Percentiles rank a stretch among this genome's conserved stretches.
These are phyloP conservation scores for Solanum commersonii DNA, from an alignment of 257 asterid species.

Conservation along the genomic window DNA sequence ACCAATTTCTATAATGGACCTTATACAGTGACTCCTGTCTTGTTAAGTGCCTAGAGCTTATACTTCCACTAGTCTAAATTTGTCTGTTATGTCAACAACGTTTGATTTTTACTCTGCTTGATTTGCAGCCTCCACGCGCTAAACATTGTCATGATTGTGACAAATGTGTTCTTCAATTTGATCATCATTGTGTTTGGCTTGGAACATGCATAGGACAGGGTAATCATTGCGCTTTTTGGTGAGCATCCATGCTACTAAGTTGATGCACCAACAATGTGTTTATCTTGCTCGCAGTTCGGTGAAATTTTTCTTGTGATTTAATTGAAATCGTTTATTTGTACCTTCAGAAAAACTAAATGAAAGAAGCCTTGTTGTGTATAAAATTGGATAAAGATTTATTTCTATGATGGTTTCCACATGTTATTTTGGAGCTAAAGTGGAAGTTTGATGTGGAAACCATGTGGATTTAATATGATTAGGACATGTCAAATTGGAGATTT, in stretches of 20 bases:
- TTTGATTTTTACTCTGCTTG: not conserved
- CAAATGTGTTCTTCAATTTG: constrained; percentile 96
- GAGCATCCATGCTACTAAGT: constrained; percentile 14
- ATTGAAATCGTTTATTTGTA: not conserved
- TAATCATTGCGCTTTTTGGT: constrained; percentile 93
- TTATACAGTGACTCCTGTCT: not conserved
- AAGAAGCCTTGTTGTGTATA: not conserved
- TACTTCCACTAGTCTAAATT: not conserved
- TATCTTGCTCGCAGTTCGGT: not conserved
- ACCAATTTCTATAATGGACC: not conserved
- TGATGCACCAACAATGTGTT: not conserved
- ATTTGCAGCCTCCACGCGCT: constrained; percentile 89
- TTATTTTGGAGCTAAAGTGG: not conserved
- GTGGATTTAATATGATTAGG: not conserved
- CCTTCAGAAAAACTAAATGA: not conserved
- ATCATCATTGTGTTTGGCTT: constrained; percentile 99
- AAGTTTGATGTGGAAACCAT: not conserved
- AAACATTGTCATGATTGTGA: constrained; percentile 97
- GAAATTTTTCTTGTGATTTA: not conserved
- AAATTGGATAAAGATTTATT: not conserved
- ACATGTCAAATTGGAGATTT: not conserved
- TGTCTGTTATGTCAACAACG: not conserved
- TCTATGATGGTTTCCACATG: not conserved
- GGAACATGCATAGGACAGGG: constrained; percentile 92
- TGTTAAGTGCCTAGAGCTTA: not conserved